Evolutionary conservation across 108 stramenopile genomes (phyloP).

Genomic region (Fragilariopsis cylindrus): DNA sequence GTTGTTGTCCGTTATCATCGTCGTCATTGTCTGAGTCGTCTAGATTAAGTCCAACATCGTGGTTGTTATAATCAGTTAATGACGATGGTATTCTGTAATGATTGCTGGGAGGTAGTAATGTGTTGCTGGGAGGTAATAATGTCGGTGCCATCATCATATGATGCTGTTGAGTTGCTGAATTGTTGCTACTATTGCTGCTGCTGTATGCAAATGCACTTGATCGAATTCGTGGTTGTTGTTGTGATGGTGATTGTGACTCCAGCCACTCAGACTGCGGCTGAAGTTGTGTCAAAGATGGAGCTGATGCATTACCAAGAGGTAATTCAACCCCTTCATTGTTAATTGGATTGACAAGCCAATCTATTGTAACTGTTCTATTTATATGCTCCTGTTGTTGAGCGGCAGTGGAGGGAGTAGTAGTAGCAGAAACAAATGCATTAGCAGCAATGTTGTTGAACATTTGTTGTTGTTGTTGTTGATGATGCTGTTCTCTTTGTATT

Average conservation of each 20-base stretch:
- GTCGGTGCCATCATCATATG: too few relatives aligned
- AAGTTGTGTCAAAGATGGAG: constrained; percentile 1
- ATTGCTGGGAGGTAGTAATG: neutral
- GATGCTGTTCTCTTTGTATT: neutral
- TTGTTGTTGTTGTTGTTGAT: neutral
- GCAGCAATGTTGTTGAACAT: too few relatives aligned
- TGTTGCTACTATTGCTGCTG: too few relatives aligned
- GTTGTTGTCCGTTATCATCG: neutral
- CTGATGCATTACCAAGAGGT: neutral
- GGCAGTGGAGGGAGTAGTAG: too few relatives aligned
- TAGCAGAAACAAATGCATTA: too few relatives aligned
- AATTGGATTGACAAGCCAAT: constrained; percentile 5
- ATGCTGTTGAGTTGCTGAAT: too few relatives aligned
- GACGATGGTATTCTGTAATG: neutral
- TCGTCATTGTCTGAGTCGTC: constrained; percentile 7
- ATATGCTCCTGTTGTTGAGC: neutral
- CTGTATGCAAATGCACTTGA: neutral
- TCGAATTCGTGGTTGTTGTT: too few relatives aligned
- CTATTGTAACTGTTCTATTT: neutral
- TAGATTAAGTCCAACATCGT: constrained; percentile 12
- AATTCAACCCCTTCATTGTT: constrained; percentile 6
- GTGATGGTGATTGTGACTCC: too few relatives aligned
- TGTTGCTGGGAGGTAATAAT: too few relatives aligned
- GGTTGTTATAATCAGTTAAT: neutral
- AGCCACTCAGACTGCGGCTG: neutral